phyloP scores from a whole-genome alignment of 805 yeast species.

The Wickerhamomyces rabaulensis region DNA sequence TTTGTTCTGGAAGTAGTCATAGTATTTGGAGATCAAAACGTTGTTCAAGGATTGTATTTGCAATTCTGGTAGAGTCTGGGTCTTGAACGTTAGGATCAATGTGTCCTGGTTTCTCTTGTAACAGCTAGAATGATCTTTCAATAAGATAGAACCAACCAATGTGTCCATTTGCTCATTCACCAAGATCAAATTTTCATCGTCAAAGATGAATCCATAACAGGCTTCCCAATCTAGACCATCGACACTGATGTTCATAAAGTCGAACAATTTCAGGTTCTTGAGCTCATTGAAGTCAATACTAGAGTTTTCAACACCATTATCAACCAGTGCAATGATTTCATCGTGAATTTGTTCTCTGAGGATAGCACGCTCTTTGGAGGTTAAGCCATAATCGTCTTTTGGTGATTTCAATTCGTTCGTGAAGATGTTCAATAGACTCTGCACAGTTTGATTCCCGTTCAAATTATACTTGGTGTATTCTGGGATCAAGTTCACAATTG shows the following conservation, averaged over 20 bases:
- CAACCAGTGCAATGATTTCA: constrained; percentile 5
- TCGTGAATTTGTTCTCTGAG: constrained; percentile 12
- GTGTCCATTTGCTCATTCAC: constrained; percentile 15
- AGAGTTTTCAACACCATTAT: constrained; percentile 1
- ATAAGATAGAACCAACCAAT: constrained; percentile 37
- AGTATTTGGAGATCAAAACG: constrained; percentile 38
- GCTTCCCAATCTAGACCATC: constrained; percentile 40
- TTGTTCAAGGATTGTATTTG: constrained; percentile 27
- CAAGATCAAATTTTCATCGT: constrained; percentile 24
- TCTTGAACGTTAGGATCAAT: constrained; percentile 33
- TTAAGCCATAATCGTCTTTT: neutral
- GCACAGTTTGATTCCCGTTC: constrained; percentile 6
- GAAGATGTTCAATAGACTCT: constrained; percentile 15
- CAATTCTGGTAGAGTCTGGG: constrained; percentile 40
- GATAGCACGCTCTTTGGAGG: neutral
- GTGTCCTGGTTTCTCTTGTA: constrained; percentile 22
- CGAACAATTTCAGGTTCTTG: constrained; percentile 34
- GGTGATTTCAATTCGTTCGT: constrained; percentile 11
- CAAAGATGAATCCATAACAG: constrained; percentile 30
- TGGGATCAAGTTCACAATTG: constrained; percentile 17
- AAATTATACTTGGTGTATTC: constrained; percentile 19
- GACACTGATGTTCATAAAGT: constrained; percentile 35
- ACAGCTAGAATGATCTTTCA: constrained; percentile 31
- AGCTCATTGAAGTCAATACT: constrained; percentile 14
- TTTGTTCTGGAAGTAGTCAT: constrained; percentile 22